phyloP scores from a whole-genome alignment of 805 yeast species.

The Kazachstania africana region DNA sequence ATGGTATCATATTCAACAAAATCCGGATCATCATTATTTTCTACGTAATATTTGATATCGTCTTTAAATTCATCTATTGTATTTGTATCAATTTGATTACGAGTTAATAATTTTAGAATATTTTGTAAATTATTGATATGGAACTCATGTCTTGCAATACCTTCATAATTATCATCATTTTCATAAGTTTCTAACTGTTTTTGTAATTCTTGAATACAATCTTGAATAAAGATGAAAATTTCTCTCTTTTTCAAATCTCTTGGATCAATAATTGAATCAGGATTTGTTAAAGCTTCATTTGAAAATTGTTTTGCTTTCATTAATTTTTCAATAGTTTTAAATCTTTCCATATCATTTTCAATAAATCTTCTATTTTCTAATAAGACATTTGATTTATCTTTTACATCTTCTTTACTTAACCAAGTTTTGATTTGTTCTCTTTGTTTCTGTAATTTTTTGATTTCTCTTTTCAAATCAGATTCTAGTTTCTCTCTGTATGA shows the following conservation, averaged over 20 bases:
- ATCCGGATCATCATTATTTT: slow-evolving; percentile 84
- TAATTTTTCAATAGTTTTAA: slow-evolving; percentile 85
- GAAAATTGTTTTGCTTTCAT: slow-evolving; percentile 91
- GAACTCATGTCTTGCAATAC: slow-evolving; percentile 62
- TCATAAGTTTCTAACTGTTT: slow-evolving; percentile 73
- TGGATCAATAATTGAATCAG: slow-evolving; percentile 53
- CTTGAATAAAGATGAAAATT: slow-evolving; percentile 55
- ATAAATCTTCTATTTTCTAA: slow-evolving; percentile 65
- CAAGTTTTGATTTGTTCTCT: slow-evolving; percentile 94
- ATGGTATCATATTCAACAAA: slow-evolving; percentile 89
- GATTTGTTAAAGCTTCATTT: slow-evolving; percentile 78
- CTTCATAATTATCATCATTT: slow-evolving; percentile 39
- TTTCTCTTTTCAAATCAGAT: slow-evolving; percentile 84
- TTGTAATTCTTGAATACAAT: slow-evolving; percentile 65
- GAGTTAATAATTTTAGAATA: slow-evolving; percentile 64
- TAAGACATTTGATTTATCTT: slow-evolving; percentile 67
- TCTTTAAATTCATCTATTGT: slow-evolving; percentile 68
- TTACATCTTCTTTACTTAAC: slow-evolving; percentile 83
- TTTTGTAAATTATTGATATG: slow-evolving; percentile 72
- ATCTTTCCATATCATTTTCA: slow-evolving; percentile 83
- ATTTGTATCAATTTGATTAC: slow-evolving; percentile 69
- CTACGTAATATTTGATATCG: slow-evolving; percentile 87
- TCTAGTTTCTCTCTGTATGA: slow-evolving; percentile 92
- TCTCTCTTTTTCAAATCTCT: slow-evolving; percentile 71
- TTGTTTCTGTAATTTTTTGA: slow-evolving; percentile 83